Evolutionary conservation across 1,284 basidiomycete genomes (phyloP), one percentile per base, ranked within the genome.

Genomic region (Neolentinus lepideus): DNA sequence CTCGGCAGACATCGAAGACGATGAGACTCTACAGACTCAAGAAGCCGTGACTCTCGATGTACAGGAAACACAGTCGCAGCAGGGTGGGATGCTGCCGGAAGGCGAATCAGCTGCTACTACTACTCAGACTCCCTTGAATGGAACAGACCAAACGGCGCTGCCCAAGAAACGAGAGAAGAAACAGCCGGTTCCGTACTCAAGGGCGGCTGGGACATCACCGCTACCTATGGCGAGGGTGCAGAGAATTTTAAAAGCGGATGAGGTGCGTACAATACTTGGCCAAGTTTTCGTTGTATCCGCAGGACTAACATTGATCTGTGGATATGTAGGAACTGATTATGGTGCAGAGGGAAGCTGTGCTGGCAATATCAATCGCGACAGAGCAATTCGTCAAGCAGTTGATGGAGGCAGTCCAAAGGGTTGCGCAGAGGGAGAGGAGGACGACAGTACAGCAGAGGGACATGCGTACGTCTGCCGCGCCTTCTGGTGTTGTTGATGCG

Each of bases 191-290:
- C 9, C 11, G 47, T 50, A 26, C 12, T 4, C 27, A 3, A 29
- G 81, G 56, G 79, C 79, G 55, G 69, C 71, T 25, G 89, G 89
- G 21, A 88, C 83, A 64, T 83, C 87, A 0, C 55, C 85, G 24
- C 67, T 91, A 25, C 89, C 89, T 1, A 75, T 88, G 57, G 75
- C 85, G 3, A 79, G 85, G 61, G 88, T 92, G 29, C 88, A 89
- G 64, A 85, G 78, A 68, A 88, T 92, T 35, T 76, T 91, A 60
- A 92, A 88, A 63, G 89, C 84, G 14, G 89, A 92, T 67, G 87
- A 84, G 75, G 88, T 81, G 57, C 53, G 69, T 62, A 9, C 52
- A 19, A 46, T 38, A 29, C 36, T 38, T 27, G 31, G 43, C 35
- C 27, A 46, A 48, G n/a, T 19, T 21, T 51, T 46, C 29, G 51